These are phyloP conservation scores for Phytopythium boreale DNA, from an alignment of 352 stramenopile species.

Conservation along the genomic window DNA sequence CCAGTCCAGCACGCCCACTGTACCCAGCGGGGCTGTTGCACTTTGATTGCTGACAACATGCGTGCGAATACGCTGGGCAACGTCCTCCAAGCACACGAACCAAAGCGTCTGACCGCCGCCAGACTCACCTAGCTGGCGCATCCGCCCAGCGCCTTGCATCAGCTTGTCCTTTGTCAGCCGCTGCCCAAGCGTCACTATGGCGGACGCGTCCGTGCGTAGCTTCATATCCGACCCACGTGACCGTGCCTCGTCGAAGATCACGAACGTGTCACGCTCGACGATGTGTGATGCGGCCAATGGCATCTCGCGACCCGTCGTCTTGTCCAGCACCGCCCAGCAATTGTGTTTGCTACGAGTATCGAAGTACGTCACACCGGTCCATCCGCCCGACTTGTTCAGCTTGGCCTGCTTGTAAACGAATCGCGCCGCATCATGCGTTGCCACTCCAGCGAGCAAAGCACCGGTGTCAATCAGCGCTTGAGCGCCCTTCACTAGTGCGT, in stretches of 20 bases:
- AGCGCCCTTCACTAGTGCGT: conserved; percentile 32
- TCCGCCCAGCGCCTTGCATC: conserved; percentile 89
- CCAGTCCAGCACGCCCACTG: conserved; percentile 76
- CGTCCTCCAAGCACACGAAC: conserved; percentile 64
- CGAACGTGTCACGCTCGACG: conserved; percentile 81
- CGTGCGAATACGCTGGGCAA: conserved; percentile 39
- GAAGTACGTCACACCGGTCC: conserved; percentile 82
- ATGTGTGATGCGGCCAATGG: conserved; percentile 66
- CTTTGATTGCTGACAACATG: background rate
- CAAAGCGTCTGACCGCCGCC: conserved; percentile 52
- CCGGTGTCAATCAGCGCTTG: conserved; percentile 86
- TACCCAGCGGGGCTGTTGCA: conserved; percentile 4
- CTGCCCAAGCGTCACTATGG: conserved; percentile 81
- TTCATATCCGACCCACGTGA: conserved; percentile 90
- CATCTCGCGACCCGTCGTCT: conserved; percentile 32
- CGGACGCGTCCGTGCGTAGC: conserved; percentile 54
- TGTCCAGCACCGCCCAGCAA: conserved; percentile 83
- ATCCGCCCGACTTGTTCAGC: conserved; percentile 24
- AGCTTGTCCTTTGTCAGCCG: conserved; percentile 91
- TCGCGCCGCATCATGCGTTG: conserved; percentile 43
- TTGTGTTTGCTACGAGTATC: conserved; percentile 46
- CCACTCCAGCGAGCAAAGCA: conserved; percentile 69
- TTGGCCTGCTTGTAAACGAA: conserved; percentile 32
- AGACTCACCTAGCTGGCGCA: conserved; percentile 67
- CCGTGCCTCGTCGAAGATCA: conserved; percentile 90